Base-by-base conservation (phyloP, 495 filamentous ascomycete genomes). In the Coniosporium apollinis region DNA sequence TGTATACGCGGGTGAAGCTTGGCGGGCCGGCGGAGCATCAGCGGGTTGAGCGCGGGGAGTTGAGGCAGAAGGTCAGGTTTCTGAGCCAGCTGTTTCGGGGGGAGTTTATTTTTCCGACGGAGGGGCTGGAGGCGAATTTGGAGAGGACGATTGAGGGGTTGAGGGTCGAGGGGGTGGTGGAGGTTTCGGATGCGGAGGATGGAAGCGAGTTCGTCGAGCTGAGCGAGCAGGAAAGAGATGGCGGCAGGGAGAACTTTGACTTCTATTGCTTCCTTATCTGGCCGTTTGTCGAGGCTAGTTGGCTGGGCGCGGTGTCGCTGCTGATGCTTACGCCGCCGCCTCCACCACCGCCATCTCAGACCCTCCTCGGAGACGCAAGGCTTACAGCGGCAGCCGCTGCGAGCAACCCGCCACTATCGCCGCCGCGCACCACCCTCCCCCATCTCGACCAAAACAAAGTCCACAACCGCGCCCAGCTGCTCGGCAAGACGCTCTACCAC, bases 211-310 rank as follows among this genome's bases (percentile, higher is more conserved):
- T 62, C 28, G 59, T 93, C 8, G 81, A 79, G 11, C 62, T 96
- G n/a, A 73, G 76, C 5, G 71, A 78, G 11, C 51, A 64, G 1
- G 87, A 97, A 54, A 67, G 86, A 15, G 59, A 64, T 2, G 72
- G 66, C 22, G 89, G 87, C 2, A 62, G 87, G 16, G 87, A 96
- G 50, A 94, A 94, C 48, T 96, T 76, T 50, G 89, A 96, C 48
- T 97, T 96, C 55, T 94, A 97, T 57, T 94, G 85, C 56, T 96
- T 94, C 65, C 57, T 96, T 15, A 83, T 96, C 42, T 96, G 89
- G 89, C 89, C 89, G 0, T 96, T 96, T 47, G 84, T 94, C 37
- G 89, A 97, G 51, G 77, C 83, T 0, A 72, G 64, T 30, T 97
- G 89, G 89, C 71, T 96, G 10, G 85, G 82, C 5, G 76, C 82